Percentiles rank a stretch among this genome's conserved stretches.
phyloP scores from a whole-genome alignment of 306 rosid genomes.

The Casuarina cunninghamiana region DNA sequence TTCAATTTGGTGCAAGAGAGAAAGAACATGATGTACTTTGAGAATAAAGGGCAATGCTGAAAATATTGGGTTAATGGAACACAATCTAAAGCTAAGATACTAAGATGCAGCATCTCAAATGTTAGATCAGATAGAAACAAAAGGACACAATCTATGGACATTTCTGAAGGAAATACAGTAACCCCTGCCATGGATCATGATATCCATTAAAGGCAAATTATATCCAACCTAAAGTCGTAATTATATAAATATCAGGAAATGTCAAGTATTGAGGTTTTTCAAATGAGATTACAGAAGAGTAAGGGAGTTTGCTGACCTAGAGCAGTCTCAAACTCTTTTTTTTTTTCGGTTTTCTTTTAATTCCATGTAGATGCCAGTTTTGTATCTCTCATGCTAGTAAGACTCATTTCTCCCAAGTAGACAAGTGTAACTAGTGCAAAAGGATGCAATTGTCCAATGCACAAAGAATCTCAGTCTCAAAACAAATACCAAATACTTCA shows the following conservation, averaged over 20 bases:
- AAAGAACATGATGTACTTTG: conserved; percentile 1
- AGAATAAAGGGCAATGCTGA: background rate
- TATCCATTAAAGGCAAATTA: background rate
- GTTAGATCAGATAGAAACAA: background rate
- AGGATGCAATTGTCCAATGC: background rate
- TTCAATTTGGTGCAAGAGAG: conserved; percentile 20
- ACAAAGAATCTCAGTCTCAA: background rate
- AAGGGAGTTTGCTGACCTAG: background rate
- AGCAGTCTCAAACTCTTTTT: background rate
- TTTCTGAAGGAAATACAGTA: background rate
- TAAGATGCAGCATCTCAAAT: background rate
- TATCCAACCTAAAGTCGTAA: background rate
- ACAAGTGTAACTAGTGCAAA: background rate
- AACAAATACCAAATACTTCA: background rate
- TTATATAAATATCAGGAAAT: conserved; percentile 13
- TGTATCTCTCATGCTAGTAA: background rate
- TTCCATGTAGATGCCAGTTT: background rate
- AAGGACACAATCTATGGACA: background rate
- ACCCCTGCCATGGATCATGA: background rate
- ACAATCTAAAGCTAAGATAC: background rate
- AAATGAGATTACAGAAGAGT: background rate
- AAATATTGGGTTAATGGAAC: background rate
- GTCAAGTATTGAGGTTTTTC: background rate
- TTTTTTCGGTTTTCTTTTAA: background rate
- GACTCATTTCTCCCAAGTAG: background rate